Percentiles rank a stretch among this genome's conserved stretches.
Conservation (phyloP, 192 early-diverging fungal genomes). For the Coemansia erecta region DNA sequence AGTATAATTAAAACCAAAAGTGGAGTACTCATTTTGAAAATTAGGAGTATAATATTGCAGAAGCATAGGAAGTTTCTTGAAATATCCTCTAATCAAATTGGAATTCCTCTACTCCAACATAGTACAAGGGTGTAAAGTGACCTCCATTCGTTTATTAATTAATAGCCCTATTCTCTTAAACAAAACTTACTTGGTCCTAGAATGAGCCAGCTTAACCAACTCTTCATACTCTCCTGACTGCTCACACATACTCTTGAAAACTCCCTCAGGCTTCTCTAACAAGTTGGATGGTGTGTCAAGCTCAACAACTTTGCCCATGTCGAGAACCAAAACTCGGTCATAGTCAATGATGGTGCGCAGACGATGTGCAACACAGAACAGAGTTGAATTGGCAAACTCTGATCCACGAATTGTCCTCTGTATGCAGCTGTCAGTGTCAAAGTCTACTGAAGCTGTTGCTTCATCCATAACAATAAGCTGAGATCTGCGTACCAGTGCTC, state of each 20-base stretch:
- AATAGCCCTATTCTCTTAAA: too few species aligned
- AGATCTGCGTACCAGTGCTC: slow-evolving; percentile 68
- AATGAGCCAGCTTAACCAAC: neutral
- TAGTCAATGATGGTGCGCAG: slow-evolving; percentile 81
- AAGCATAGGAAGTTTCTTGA: too few species aligned
- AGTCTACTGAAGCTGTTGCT: slow-evolving; percentile 85
- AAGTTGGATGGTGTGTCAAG: slow-evolving; percentile 75
- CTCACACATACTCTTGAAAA: slow-evolving; percentile 78
- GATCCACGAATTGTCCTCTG: slow-evolving; percentile 82
- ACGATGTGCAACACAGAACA: slow-evolving; percentile 89
- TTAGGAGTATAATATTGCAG: too few species aligned
- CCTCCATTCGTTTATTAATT: too few species aligned
- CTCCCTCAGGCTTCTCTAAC: slow-evolving; percentile 57
- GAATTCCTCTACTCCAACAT: too few species aligned
- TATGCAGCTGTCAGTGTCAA: slow-evolving; percentile 82
- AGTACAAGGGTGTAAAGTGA: too few species aligned
- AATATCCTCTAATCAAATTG: too few species aligned
- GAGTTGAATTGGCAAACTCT: slow-evolving; percentile 68
- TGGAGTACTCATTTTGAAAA: too few species aligned
- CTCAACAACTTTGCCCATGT: slow-evolving; percentile 74
- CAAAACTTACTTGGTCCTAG: too few species aligned
- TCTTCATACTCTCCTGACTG: slow-evolving; percentile 72
- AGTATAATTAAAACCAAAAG: too few species aligned
- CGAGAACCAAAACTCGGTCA: slow-evolving; percentile 79
- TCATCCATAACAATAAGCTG: slow-evolving; percentile 79